These are phyloP conservation scores for Ogataea methanolica DNA, from an alignment of 805 yeast genomes.

Conservation along the genomic window DNA sequence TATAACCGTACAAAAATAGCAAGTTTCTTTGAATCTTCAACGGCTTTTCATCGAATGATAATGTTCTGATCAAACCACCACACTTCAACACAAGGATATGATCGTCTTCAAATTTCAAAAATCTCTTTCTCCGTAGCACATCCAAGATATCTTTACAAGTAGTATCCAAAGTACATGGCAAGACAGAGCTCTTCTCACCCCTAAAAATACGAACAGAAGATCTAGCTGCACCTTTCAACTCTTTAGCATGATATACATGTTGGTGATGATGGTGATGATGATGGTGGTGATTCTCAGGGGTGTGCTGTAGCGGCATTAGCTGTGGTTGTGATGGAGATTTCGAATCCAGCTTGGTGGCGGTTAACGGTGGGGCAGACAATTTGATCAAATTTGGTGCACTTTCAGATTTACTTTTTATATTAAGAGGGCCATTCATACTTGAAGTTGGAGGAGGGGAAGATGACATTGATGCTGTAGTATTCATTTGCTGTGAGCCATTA, in stretches of 20 bases:
- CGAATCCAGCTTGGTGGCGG: neutral
- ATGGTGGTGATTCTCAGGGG: constrained; percentile 10
- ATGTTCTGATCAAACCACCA: constrained; percentile 70
- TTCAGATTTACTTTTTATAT: neutral
- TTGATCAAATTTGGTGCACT: neutral
- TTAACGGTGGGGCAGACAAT: neutral
- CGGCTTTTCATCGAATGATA: constrained; percentile 72
- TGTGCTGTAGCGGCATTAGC: constrained; percentile 6
- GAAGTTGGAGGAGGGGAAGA: constrained; percentile 3
- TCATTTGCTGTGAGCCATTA: too few species aligned
- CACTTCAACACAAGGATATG: constrained; percentile 71
- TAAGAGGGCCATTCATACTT: neutral
- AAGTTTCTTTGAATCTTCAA: constrained; percentile 71
- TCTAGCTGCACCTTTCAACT: constrained; percentile 27
- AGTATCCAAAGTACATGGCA: constrained; percentile 74
- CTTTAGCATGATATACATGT: constrained; percentile 16
- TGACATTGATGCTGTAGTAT: constrained; percentile 2
- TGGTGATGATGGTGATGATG: constrained; percentile 17
- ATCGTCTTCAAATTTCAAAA: constrained; percentile 63
- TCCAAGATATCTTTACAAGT: constrained; percentile 71
- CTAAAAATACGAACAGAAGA: constrained; percentile 65
- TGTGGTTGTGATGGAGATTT: neutral
- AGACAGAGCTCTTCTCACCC: constrained; percentile 75
- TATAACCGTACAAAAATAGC: constrained; percentile 71
- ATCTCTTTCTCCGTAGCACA: constrained; percentile 72